phyloP scores from a whole-genome alignment of 441 rosid genomes.

The Cnidoscolus chayamansa region DNA sequence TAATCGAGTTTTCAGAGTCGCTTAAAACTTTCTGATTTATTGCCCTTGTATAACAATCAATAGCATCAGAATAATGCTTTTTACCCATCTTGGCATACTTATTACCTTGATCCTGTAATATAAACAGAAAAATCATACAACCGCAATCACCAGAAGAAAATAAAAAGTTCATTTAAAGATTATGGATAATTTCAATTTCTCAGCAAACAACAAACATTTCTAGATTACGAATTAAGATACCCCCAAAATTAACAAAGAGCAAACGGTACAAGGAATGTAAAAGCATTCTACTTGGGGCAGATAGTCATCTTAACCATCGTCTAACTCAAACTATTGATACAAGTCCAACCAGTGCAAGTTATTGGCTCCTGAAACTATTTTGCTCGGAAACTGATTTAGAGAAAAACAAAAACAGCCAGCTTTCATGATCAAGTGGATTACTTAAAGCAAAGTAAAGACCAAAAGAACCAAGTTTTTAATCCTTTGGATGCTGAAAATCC shows the following conservation, averaged over 20 bases:
- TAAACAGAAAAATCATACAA: conserved; percentile 11
- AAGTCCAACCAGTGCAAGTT: no score
- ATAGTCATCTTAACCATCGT: no score
- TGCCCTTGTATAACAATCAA: conserved; percentile 78
- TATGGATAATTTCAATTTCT: neutral
- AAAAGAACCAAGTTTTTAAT: neutral
- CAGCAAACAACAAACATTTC: neutral
- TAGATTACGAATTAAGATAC: neutral
- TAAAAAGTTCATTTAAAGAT: neutral
- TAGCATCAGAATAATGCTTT: conserved; percentile 72
- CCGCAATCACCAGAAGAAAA: neutral
- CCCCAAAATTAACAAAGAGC: neutral
- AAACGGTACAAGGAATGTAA: neutral
- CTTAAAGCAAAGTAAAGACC: neutral
- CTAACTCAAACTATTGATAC: no score
- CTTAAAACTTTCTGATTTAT: conserved; percentile 64
- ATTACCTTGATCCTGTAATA: conserved; percentile 76
- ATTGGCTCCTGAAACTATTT: no score
- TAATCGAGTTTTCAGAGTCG: conserved; percentile 54
- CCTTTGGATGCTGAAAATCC: neutral
- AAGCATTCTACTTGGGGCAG: neutral
- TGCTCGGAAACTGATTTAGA: no score
- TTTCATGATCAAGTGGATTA: neutral
- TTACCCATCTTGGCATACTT: conserved; percentile 84
- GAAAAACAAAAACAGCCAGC: neutral